Evolutionary conservation across 371 early-diverging fungal genomes (phyloP), one percentile per base, ranked within the genome.

Genomic region (Rhizomucor miehei): DNA sequence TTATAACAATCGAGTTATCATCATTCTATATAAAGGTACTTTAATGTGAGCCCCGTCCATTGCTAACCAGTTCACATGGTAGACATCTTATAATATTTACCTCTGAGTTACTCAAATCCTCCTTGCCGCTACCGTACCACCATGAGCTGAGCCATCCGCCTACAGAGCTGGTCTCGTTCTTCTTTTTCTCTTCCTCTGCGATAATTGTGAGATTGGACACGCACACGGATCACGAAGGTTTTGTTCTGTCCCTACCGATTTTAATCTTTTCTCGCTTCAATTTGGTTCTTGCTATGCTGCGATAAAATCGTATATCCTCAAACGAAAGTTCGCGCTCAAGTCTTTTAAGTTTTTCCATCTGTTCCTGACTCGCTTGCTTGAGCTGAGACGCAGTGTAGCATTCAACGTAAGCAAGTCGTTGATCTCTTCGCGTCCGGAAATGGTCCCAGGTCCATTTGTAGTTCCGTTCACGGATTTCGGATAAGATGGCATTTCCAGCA

Each of bases 231-330:
- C 20, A 20, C 24, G 4, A 44, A 9, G 16, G 16, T 47, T n/a
- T 34, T 59, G n/a, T n/a, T 43, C 17, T 57, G 51, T 58, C 13
- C 19, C 56, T 67, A 60, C 69, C 62, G 21, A 75, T 69, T 41
- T 66, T 57, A 37, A 72, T 65, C 51, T 79, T 75, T 44, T 86
- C 84, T 48, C 82, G 81, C 19, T 79, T 72, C 43, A 92, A 54
- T 29, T 77, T 73, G 17, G 75, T 73, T 34, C 79, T 77, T 0
- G 90, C 89, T 11, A 88, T 66, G 4, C 84, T 81, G 20, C 92
- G 76, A 55, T 90, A 93, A 46, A 87, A 81, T 13, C 87, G 81
- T 37, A 94, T 88, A 54, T 93, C 94, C 38, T 92, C 84, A 62
- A 81, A 89, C 1, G 82, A 72, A 2, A 92, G 73, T 24, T 73